Percentiles rank a stretch among this genome's conserved stretches.
phyloP scores from a whole-genome alignment of 2,329 filamentous ascomycete genomes.

The Huntiella moniliformis region DNA sequence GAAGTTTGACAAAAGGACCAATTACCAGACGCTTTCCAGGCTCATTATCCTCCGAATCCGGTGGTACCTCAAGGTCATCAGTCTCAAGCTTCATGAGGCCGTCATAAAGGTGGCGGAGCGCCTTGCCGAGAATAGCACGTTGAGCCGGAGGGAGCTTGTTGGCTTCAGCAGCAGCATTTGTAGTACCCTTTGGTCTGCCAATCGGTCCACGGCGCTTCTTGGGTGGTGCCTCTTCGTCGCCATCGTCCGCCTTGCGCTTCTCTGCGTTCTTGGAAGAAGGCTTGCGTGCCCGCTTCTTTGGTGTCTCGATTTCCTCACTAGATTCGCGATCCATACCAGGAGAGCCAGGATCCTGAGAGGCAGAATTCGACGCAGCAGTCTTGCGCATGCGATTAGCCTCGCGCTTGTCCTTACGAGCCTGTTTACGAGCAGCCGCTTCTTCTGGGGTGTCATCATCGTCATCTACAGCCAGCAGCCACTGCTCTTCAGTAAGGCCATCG shows the following conservation, averaged over 20 bases:
- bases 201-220: constrained; percentile 63
- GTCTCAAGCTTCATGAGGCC: constrained; percentile 70
- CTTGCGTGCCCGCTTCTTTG: constrained; percentile 75
- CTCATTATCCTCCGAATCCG: constrained; percentile 31
- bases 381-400: constrained; percentile 57
- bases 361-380: constrained; percentile 14
- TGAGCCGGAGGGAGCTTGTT: constrained; percentile 44
- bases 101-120: constrained; percentile 60
- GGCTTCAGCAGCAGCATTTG: constrained; percentile 17
- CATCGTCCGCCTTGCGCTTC: constrained; percentile 75
- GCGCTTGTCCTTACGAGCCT: constrained; percentile 65
- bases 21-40: constrained; percentile 62
- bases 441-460: constrained; percentile 91
- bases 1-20: constrained; percentile 81
- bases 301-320: constrained; percentile 49
- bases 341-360: constrained; percentile 50
- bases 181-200: constrained; percentile 44
- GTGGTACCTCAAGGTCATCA: constrained; percentile 42
- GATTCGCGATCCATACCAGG: constrained; percentile 67
- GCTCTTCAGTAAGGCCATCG: constrained; percentile 92
- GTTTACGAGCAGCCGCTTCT: constrained; percentile 77
- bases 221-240: constrained; percentile 56
- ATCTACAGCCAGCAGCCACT: constrained; percentile 96
- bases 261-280: constrained; percentile 46
- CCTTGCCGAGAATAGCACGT: constrained; percentile 60